Conservation (phyloP, 371 early-diverging fungal genomes). For the Rhizopus delemar region DNA sequence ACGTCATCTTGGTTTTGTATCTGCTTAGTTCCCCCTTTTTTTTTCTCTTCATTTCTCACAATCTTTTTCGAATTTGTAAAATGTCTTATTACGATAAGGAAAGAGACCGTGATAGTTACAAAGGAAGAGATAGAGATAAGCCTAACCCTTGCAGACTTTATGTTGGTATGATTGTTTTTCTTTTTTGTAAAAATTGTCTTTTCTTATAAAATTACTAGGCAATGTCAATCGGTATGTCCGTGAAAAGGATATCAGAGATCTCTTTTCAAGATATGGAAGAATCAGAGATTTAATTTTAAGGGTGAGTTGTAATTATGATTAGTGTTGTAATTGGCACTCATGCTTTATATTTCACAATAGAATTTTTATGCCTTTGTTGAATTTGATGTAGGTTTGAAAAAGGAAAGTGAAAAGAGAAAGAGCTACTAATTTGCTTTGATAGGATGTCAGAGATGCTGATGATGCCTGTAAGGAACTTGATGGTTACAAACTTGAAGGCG, state of each 20-base stretch:
- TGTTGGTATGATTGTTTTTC: slow-evolving; percentile 33
- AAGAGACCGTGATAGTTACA: slow-evolving; percentile 23
- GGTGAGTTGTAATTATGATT: slow-evolving; percentile 12
- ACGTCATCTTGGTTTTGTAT: no score
- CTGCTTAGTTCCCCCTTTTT: neutral
- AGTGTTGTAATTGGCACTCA: neutral
- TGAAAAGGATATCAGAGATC: slow-evolving; percentile 39
- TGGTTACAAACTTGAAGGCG: slow-evolving; percentile 55
- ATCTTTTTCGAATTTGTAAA: slow-evolving; percentile 8
- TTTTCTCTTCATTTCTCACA: neutral
- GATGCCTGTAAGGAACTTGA: slow-evolving; percentile 73
- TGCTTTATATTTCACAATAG: slow-evolving; percentile 10
- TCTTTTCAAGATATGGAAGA: slow-evolving; percentile 37
- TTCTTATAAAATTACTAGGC: slow-evolving; percentile 17
- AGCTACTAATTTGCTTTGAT: slow-evolving; percentile 4
- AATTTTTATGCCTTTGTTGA: slow-evolving; percentile 54
- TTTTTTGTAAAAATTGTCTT: neutral
- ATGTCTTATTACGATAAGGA: slow-evolving; percentile 27
- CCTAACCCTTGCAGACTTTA: slow-evolving; percentile 42
- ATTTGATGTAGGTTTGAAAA: slow-evolving; percentile 47
- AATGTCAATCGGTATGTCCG: slow-evolving; percentile 44
- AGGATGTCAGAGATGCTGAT: slow-evolving; percentile 63
- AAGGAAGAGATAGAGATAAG: slow-evolving; percentile 27
- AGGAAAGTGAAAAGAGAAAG: neutral
- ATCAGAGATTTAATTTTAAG: slow-evolving; percentile 32